Conservation (phyloP, 345 rosid genomes). For the Salix viminalis region DNA sequence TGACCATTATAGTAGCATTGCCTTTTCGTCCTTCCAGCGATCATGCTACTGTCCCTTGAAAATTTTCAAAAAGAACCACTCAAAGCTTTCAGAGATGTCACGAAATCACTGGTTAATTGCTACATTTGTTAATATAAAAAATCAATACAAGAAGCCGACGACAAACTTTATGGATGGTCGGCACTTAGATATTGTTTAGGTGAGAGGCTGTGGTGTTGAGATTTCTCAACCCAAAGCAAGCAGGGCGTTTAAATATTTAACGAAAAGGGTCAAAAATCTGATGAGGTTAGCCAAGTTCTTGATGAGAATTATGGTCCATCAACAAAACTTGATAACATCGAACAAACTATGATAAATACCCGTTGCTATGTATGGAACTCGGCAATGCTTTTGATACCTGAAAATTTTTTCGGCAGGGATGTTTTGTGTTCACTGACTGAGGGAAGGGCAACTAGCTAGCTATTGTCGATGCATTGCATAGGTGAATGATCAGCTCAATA, state of each 20-base stretch:
- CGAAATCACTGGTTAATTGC: conserved; percentile 9
- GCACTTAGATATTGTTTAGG: conserved; percentile 6
- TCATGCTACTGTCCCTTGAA: background rate
- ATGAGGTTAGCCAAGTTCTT: background rate
- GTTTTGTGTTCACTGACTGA: background rate
- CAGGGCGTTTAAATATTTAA: background rate
- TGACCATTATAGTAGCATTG: conserved; percentile 11
- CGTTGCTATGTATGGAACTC: background rate
- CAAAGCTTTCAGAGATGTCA: conserved; percentile 12
- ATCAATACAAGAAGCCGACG: conserved; percentile 9
- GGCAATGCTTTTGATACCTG: background rate
- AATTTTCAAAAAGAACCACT: background rate
- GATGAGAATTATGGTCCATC: background rate
- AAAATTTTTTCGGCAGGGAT: background rate
- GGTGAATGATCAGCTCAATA: background rate
- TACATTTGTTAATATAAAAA: background rate
- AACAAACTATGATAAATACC: conserved; percentile 6
- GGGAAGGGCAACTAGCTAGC: background rate
- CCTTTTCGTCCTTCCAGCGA: conserved; percentile 6
- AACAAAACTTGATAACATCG: conserved; percentile 1
- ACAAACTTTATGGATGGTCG: conserved; percentile 35
- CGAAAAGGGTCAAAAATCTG: background rate
- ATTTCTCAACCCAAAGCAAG: background rate
- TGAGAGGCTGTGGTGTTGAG: background rate
- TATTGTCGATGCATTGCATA: background rate